Base-by-base conservation (phyloP, 257 asterid genomes). In the Nicotiana noctiflora region DNA sequence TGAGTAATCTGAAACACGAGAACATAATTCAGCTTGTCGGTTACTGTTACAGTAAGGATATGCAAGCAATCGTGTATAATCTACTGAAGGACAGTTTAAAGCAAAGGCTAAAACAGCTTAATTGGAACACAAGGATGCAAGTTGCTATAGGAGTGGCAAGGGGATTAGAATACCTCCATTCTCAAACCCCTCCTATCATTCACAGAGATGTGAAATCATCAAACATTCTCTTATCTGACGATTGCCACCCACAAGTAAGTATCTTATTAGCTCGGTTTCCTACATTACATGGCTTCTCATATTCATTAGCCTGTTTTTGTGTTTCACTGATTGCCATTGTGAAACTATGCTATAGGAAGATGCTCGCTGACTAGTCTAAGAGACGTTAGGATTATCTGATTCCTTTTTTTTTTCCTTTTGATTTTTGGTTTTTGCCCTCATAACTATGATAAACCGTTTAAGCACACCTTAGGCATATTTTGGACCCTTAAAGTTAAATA, bases 121-220 rank as follows among this genome's bases (percentile, higher is more conserved):
- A 79, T 1, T 93, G 98, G 98, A 78, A 79, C 57, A 93, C 91
- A 79, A 89, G 98, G 86, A 87, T 91, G 92, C 84, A 81, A 49
- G 49, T 92, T 64, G 97, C 97, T 2, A 23, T 93, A 82, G 92
- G 93, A 44, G 88, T 92, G 76, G 96, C 94, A 2, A 91, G 86
- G 89, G 96, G 93, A 13, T 86, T 93, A 62, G 94, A 87, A 53
- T 86, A 87, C 82, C 92, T 93, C 67, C 98, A 93, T 85, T 91
- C 93, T 68, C 84, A 82, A 76, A 76, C 87, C 76, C 97, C 96
- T 82, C 93, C 93, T 19, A 81, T 94, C 81, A 72, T 90, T 76
- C 98, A 94, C 81, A 87, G 92, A 37, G 95, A 90, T 23, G 85
- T 94, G 62, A 94, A 90, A 46, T 92, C 97, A 27, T 88, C 97